Conservation (phyloP, 164 flowering plant genomes). For the Berberis vulgaris region DNA sequence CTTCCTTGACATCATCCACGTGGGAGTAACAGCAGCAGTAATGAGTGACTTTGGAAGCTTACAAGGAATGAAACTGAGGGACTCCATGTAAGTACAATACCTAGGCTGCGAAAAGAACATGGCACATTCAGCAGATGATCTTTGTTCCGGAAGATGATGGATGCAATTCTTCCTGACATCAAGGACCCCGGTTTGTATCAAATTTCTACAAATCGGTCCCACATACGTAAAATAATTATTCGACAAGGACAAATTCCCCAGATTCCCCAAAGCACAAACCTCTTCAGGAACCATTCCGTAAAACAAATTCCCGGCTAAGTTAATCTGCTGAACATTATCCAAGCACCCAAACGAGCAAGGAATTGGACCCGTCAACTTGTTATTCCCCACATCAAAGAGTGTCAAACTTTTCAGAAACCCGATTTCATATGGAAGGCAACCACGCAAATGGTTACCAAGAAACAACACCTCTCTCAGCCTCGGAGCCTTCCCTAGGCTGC, state of each 20-base stretch:
- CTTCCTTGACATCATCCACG: background rate
- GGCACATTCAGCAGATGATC: conserved; percentile 16
- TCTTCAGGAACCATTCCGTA: conserved; percentile 43
- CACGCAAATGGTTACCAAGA: too few species aligned
- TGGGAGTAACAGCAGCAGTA: too few species aligned
- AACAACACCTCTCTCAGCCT: too few species aligned
- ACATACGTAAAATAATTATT: conserved; percentile 33
- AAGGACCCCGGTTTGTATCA: conserved; percentile 19
- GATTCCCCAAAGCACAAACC: conserved; percentile 29
- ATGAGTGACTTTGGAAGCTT: background rate
- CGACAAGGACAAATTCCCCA: conserved; percentile 19
- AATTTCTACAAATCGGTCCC: conserved; percentile 22
- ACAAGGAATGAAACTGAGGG: conserved; percentile 15
- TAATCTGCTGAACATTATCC: conserved; percentile 25
- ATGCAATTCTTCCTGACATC: conserved; percentile 27
- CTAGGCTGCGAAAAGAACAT: conserved; percentile 14
- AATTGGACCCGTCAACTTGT: too few species aligned
- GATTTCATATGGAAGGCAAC: too few species aligned
- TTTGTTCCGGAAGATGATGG: conserved; percentile 17
- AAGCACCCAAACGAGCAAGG: conserved; percentile 44
- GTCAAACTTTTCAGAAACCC: too few species aligned
- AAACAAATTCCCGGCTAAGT: conserved; percentile 32
- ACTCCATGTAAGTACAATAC: conserved; percentile 8
- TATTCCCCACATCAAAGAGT: too few species aligned
- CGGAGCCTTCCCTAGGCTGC: too few species aligned